These are phyloP conservation scores for Yarrowia bubula DNA, from an alignment of 805 yeast species.

Conservation along the genomic window DNA sequence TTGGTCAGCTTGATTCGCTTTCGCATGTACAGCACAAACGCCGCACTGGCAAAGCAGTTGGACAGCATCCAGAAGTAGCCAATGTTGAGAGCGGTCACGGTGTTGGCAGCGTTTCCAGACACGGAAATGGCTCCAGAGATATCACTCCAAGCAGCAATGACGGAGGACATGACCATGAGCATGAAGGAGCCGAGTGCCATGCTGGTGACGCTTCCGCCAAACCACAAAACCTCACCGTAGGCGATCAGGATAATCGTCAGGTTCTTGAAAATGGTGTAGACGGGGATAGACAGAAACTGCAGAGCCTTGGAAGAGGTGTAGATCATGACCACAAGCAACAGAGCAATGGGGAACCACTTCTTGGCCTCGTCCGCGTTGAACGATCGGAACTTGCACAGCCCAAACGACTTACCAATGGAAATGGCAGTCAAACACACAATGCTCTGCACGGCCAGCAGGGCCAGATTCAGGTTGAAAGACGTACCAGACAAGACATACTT, in stretches of 20 bases:
- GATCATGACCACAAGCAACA: slow-evolving; percentile 86
- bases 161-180: slow-evolving; percentile 93
- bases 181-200: slow-evolving; percentile 87
- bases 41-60: slow-evolving; percentile 92
- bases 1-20: slow-evolving; percentile 96
- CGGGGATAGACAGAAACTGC: slow-evolving; percentile 88
- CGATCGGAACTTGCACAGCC: slow-evolving; percentile 81
- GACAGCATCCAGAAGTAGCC: slow-evolving; percentile 97
- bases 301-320: slow-evolving; percentile 95
- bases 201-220: slow-evolving; percentile 85
- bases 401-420: slow-evolving; percentile 65
- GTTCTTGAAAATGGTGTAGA: slow-evolving; percentile 96
- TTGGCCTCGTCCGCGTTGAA: slow-evolving; percentile 84
- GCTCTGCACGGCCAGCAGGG: slow-evolving; percentile 85
- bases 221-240: slow-evolving; percentile 97
- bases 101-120: slow-evolving; percentile 36
- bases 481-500: slow-evolving; percentile 86
- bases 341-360: slow-evolving; percentile 91
- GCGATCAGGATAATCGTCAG: slow-evolving; percentile 95
- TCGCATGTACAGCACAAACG: slow-evolving; percentile 92
- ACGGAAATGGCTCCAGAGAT: slow-evolving; percentile 42
- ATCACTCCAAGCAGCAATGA: slow-evolving; percentile 93
- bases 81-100: slow-evolving; percentile 44
- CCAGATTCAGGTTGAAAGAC: slow-evolving; percentile 78
- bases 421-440: slow-evolving; percentile 76